Percentiles rank a stretch among this genome's conserved stretches.
Evolutionary conservation across 2,329 filamentous ascomycete genomes (phyloP).

Genomic region (Cadophora sp.): DNA sequence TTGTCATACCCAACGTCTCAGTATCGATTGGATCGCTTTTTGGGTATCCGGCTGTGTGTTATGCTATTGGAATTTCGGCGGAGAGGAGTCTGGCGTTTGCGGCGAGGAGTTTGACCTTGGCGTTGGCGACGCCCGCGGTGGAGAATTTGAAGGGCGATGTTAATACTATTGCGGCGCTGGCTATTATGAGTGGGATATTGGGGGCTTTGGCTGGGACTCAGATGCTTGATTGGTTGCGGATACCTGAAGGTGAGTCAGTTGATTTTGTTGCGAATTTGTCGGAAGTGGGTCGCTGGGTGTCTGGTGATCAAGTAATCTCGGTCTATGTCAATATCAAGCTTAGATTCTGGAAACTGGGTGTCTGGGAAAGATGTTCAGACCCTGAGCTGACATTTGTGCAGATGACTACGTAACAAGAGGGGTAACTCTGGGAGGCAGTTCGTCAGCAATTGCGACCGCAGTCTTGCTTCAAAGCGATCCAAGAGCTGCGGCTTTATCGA

Average conservation of each 20-base stretch:
- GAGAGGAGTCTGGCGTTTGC: conserved; percentile 61
- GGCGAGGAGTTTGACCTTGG: conserved; percentile 62
- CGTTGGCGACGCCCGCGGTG: conserved; percentile 63
- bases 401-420: conserved; percentile 70
- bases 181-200: conserved; percentile 64
- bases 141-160: conserved; percentile 62
- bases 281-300: neutral
- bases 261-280: conserved; percentile 2
- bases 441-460: conserved; percentile 64
- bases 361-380: neutral
- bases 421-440: conserved; percentile 66
- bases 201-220: conserved; percentile 61
- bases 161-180: conserved; percentile 61
- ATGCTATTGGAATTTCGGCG: conserved; percentile 59
- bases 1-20: conserved; percentile 58
- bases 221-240: conserved; percentile 55
- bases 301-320: conserved; percentile 8
- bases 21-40: conserved; percentile 61
- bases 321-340: neutral
- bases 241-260: conserved; percentile 56
- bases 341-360: neutral
- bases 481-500: conserved; percentile 63
- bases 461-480: conserved; percentile 62
- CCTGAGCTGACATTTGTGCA: conserved; percentile 35
- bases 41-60: conserved; percentile 62